Evolutionary conservation across 1,284 basidiomycete species (phyloP).

Genomic region (Thelephora terrestris): DNA sequence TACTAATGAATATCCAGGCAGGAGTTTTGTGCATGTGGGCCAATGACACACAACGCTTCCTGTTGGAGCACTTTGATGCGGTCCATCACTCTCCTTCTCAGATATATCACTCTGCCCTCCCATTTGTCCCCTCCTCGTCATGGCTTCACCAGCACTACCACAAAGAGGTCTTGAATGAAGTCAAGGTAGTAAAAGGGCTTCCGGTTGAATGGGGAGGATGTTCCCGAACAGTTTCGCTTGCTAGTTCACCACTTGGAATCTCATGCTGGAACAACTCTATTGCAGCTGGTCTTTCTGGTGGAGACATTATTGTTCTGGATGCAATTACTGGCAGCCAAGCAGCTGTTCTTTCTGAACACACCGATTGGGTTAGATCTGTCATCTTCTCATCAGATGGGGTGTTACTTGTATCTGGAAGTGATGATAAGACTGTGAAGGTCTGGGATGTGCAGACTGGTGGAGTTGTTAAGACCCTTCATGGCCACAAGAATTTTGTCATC

Average conservation of each 20-base stretch:
- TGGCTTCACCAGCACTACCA: background rate
- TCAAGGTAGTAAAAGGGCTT: background rate
- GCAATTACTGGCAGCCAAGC: background rate
- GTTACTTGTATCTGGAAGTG: conserved; percentile 1
- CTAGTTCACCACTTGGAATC: background rate
- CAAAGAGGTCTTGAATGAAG: background rate
- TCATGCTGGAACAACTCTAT: background rate
- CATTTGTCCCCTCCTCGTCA: background rate
- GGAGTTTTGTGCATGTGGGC: too few relatives aligned
- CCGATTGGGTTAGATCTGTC: background rate
- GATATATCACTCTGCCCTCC: background rate
- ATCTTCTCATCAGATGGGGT: conserved; percentile 3
- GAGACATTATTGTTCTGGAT: background rate
- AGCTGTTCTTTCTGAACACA: background rate
- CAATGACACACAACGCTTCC: too few relatives aligned
- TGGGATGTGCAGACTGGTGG: too few relatives aligned
- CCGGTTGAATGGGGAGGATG: background rate
- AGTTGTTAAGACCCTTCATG: background rate
- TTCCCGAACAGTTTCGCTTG: background rate
- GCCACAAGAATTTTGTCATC: background rate
- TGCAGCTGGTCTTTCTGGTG: background rate
- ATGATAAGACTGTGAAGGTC: too few relatives aligned
- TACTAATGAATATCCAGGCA: too few relatives aligned
- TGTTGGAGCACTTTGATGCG: too few relatives aligned
- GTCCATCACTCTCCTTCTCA: background rate